Evolutionary conservation across 768 basidiomycete genomes (phyloP).

Genomic region (Russula ochroleuca): DNA sequence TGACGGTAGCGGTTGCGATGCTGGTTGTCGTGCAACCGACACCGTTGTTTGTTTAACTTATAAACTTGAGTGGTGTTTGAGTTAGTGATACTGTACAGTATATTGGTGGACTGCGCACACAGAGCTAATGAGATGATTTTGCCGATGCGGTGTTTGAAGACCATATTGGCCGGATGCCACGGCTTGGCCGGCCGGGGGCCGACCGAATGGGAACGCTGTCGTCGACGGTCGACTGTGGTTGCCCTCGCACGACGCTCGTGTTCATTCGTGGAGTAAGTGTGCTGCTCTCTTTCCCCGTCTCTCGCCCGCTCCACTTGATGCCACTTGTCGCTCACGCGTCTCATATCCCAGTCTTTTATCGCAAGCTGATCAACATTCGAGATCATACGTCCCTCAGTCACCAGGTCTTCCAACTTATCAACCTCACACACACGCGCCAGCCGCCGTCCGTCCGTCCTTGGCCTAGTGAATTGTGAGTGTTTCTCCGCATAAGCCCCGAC

Average conservation of each 20-base stretch:
- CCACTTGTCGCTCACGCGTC: slow-evolving; percentile 9
- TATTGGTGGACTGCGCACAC: slow-evolving; percentile 9
- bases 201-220: slow-evolving; percentile 20
- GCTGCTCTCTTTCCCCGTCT: slow-evolving; percentile 1
- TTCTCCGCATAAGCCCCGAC: neutral
- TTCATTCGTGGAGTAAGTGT: slow-evolving; percentile 21
- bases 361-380: slow-evolving; percentile 16
- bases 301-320: neutral
- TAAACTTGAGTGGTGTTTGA: neutral
- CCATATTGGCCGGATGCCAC: slow-evolving; percentile 5
- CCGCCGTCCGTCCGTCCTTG: slow-evolving; percentile 14
- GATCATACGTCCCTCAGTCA: slow-evolving; percentile 15
- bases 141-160: neutral
- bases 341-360: slow-evolving; percentile 16
- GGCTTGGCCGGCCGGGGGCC: slow-evolving; percentile 23
- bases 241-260: slow-evolving; percentile 28
- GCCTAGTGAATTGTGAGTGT: slow-evolving; percentile 23
- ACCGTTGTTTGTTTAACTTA: slow-evolving; percentile 21
- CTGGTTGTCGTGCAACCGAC: neutral
- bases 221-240: slow-evolving; percentile 19
- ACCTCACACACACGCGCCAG: slow-evolving; percentile 23
- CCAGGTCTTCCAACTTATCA: slow-evolving; percentile 16
- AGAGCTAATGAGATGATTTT: neutral
- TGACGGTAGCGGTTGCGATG: slow-evolving; percentile 10
- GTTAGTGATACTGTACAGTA: slow-evolving; percentile 10